Conservation (phyloP, 805 yeast genomes). For the Candida chauliodis region DNA sequence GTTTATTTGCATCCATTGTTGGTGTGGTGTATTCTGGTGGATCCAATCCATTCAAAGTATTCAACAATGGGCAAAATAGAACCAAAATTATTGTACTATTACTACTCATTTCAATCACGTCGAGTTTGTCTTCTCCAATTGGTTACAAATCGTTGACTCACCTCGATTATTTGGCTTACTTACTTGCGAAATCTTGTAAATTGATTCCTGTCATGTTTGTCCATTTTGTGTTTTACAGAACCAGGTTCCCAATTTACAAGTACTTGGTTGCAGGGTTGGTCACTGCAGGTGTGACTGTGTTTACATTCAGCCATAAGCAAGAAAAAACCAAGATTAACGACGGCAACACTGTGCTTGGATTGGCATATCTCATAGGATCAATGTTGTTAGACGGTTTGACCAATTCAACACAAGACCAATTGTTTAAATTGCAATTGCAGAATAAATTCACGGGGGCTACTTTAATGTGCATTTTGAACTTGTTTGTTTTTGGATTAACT, state of each 20-base stretch:
- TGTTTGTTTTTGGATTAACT: conserved; percentile 45
- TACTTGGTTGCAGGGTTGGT: conserved; percentile 75
- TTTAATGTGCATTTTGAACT: conserved; percentile 70
- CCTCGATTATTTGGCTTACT: conserved; percentile 80
- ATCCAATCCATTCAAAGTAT: conserved; percentile 23
- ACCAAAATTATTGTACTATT: conserved; percentile 31
- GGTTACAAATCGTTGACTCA: conserved; percentile 76
- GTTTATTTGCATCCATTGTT: conserved; percentile 63
- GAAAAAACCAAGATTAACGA: conserved; percentile 30
- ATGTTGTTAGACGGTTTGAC: conserved; percentile 87
- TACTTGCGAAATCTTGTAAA: conserved; percentile 90
- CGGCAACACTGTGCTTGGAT: conserved; percentile 52
- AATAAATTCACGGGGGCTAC: conserved; percentile 74
- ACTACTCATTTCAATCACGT: conserved; percentile 61
- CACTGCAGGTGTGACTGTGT: conserved; percentile 77
- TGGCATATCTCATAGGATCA: conserved; percentile 54
- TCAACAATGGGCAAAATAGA: conserved; percentile 24
- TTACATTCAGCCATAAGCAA: conserved; percentile 53
- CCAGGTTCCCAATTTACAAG: conserved; percentile 70
- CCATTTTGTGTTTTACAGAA: conserved; percentile 66
- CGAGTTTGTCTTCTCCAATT: conserved; percentile 78
- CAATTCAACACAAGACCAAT: conserved; percentile 87
- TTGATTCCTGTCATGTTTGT: conserved; percentile 91
- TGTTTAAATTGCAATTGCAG: conserved; percentile 44
- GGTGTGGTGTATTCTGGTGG: conserved; percentile 57